Evolutionary conservation across 768 basidiomycete genomes (phyloP), one percentile per base, ranked within the genome.

Genomic region (Lactifluus echinatus): DNA sequence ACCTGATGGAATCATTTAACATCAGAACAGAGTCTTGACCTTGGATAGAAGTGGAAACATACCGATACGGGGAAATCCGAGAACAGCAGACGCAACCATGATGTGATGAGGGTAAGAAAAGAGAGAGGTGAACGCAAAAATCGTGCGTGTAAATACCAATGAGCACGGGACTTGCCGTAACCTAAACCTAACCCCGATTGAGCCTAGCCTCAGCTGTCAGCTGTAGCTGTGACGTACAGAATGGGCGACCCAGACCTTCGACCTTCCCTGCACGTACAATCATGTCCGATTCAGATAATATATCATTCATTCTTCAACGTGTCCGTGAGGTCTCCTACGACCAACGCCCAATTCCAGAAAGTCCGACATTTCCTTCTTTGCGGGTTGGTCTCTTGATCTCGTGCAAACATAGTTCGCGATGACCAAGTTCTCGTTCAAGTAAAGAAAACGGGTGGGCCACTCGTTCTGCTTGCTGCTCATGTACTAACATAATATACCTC

Each of bases 1-100:
- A 76, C 92, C 92, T 93, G 63, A 23, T 47, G 7, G 52, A 55
- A 47, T 24, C 50, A 33, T 26, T 34, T 33, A 24, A 50, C 28
- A 53, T 50, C 21, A 50, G 50, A 56, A 8, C 8, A 10, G 15
- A 49, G 6, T 40, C 42, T 45, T 33, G 10, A 26, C 8, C 26
- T 47, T 34, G 14, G 45, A 21, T 36, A 15, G 40, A 48, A 47
- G 33, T 11, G 53, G 44, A 42, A 39, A 70, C 73, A 54, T 65
- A 83, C 89, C 92, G 73, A 94, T 93, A 68, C 93, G 87, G 67
- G 93, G 93, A 75, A 90, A 93, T 66, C 93, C 93, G 66, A 94
- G 83, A 64, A 93, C 88, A 68, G 88, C 87, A 60, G 89, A 92
- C 45, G 72, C 68, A 59, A 92, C 89, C 88, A 92, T 86, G 48